phyloP scores from a whole-genome alignment of 805 yeast species.

The Maudiozyma barnettii region DNA sequence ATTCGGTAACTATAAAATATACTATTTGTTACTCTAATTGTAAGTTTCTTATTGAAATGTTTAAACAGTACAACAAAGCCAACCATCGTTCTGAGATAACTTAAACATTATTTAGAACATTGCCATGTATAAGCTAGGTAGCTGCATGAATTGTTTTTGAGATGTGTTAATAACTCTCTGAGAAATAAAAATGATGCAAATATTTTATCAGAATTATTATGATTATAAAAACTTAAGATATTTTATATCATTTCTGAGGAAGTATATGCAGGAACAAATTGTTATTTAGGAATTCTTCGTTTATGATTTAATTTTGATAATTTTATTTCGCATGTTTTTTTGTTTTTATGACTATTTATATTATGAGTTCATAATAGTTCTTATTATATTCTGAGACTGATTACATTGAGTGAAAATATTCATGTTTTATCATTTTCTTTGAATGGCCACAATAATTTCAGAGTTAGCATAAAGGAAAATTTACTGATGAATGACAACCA shows the following conservation, averaged over 20 bases:
- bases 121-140: not conserved
- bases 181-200: not conserved
- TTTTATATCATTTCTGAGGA: conserved; percentile 47
- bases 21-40: no score
- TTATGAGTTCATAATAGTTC: conserved; percentile 25
- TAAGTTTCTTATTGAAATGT: no score
- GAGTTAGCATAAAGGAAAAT: not conserved
- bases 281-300: conserved; percentile 65
- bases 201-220: conserved; percentile 4
- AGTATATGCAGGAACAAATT: conserved; percentile 66
- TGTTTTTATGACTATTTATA: not conserved
- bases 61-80: no score
- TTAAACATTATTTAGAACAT: no score
- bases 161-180: not conserved
- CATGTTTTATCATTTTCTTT: not conserved
- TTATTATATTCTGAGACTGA: conserved; percentile 5
- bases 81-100: not conserved
- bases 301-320: conserved; percentile 40
- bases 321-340: not conserved
- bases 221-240: conserved; percentile 26
- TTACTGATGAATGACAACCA: conserved; percentile 33
- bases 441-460: not conserved
- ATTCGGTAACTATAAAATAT: no score
- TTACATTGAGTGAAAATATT: not conserved
- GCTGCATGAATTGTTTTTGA: not conserved